These are phyloP conservation scores for Sclerotinia spermophila DNA, from an alignment of 2,329 filamentous ascomycete genomes.

Conservation along the genomic window DNA sequence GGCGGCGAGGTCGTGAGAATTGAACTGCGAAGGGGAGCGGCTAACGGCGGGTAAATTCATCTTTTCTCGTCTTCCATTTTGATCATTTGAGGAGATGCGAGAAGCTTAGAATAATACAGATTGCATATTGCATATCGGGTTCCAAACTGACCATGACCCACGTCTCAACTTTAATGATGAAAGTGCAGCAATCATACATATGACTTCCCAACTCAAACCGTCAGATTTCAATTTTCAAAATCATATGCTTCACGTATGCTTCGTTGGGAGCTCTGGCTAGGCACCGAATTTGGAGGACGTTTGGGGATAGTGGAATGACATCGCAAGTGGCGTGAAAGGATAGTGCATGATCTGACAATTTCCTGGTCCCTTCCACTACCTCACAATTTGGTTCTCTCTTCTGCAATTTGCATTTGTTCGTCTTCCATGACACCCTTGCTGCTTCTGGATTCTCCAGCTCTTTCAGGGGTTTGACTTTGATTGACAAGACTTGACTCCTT, in stretches of 20 bases:
- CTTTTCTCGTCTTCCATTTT: not conserved
- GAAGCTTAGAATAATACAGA: not conserved
- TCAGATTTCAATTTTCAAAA: too few species aligned
- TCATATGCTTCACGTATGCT: too few species aligned
- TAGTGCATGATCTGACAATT: not conserved
- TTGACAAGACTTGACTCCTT: not conserved
- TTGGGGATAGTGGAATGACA: not conserved
- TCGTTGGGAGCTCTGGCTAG: not conserved
- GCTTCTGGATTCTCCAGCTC: not conserved
- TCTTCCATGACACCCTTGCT: not conserved
- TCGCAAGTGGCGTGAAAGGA: too few species aligned
- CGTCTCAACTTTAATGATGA: not conserved
- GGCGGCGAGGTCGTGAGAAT: not conserved
- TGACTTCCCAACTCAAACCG: not conserved
- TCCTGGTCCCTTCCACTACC: not conserved
- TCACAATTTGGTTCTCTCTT: too few species aligned
- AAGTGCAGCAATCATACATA: not conserved
- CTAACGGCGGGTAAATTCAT: not conserved
- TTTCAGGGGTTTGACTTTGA: not conserved
- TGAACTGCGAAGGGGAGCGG: not conserved
- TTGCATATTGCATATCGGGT: not conserved
- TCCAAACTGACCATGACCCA: not conserved
- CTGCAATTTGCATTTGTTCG: not conserved
- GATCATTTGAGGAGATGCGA: too few species aligned
- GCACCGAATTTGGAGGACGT: not conserved